Conservation (phyloP, 2,329 filamentous ascomycete genomes). For the Ophiosphaerella narmari region DNA sequence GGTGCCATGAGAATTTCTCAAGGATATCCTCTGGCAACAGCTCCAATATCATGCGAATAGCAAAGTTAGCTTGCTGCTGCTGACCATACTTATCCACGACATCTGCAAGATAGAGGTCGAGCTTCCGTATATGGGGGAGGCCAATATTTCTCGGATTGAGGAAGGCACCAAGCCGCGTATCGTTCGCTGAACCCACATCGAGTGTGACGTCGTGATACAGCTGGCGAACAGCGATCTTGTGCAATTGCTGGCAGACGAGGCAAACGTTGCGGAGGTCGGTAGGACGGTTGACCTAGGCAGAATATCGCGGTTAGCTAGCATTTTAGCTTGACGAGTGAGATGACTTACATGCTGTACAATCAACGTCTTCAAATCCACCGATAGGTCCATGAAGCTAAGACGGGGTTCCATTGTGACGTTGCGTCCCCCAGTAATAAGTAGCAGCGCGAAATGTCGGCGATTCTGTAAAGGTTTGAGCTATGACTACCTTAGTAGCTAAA, state of each 20-base stretch:
- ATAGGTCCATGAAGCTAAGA: slow-evolving; percentile 41
- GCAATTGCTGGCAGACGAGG: slow-evolving; percentile 53
- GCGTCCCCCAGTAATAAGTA: no score
- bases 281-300: slow-evolving; percentile 48
- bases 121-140: slow-evolving; percentile 51
- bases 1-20: slow-evolving; percentile 57
- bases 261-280: slow-evolving; percentile 55
- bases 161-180: slow-evolving; percentile 51
- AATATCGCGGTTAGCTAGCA: slow-evolving; percentile 5
- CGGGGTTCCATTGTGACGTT: slow-evolving; percentile 30
- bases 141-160: slow-evolving; percentile 54
- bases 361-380: slow-evolving; percentile 47
- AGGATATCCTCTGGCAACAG: slow-evolving; percentile 55
- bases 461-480: background rate
- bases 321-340: background rate
- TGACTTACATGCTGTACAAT: slow-evolving; percentile 45
- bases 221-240: slow-evolving; percentile 51
- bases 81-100: slow-evolving; percentile 51
- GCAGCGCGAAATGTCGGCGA: background rate
- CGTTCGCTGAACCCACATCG: slow-evolving; percentile 52
- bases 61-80: slow-evolving; percentile 53
- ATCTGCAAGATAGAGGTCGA: slow-evolving; percentile 54
- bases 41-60: slow-evolving; percentile 55
- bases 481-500: no score
- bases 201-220: slow-evolving; percentile 55